Evolutionary conservation across 202 grass and related monocot genomes (phyloP).

Genomic region (Setaria italica): DNA sequence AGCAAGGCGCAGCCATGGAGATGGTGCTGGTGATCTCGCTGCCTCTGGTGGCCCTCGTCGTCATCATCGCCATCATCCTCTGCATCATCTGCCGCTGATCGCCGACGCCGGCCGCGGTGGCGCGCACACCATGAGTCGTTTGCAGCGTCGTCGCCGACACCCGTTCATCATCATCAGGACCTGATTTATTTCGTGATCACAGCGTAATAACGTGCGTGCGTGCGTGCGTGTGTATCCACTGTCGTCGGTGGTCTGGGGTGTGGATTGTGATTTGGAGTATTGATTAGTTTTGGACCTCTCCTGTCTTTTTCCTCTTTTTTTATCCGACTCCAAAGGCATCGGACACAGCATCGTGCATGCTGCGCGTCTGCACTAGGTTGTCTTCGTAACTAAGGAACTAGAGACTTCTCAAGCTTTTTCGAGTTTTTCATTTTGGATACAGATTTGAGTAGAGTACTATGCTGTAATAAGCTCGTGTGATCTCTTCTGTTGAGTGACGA

Average conservation of each 20-base stretch:
- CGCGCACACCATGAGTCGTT: neutral
- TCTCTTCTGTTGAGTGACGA: neutral
- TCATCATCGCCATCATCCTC: constrained; percentile 65
- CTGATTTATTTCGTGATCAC: neutral
- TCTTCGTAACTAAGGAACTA: constrained; percentile 26
- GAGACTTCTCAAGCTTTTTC: neutral
- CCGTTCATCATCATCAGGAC: neutral
- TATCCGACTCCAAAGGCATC: neutral
- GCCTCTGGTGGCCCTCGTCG: constrained; percentile 61
- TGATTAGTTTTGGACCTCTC: neutral
- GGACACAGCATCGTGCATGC: neutral
- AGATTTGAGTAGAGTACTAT: neutral
- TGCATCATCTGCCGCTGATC: constrained; percentile 63
- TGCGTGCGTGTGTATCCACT: constrained; percentile 23
- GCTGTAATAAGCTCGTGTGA: neutral
- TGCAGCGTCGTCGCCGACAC: neutral
- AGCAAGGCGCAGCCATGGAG: constrained; percentile 42
- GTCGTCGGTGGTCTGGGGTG: neutral
- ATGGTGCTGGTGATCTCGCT: constrained; percentile 78
- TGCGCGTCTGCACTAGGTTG: neutral
- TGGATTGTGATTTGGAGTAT: neutral
- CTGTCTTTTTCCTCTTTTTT: neutral
- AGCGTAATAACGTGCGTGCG: neutral
- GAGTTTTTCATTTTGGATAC: no score
- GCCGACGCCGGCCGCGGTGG: no score